Conservation (phyloP, 2,329 filamentous ascomycete species). For the Monosporascus sp. region DNA sequence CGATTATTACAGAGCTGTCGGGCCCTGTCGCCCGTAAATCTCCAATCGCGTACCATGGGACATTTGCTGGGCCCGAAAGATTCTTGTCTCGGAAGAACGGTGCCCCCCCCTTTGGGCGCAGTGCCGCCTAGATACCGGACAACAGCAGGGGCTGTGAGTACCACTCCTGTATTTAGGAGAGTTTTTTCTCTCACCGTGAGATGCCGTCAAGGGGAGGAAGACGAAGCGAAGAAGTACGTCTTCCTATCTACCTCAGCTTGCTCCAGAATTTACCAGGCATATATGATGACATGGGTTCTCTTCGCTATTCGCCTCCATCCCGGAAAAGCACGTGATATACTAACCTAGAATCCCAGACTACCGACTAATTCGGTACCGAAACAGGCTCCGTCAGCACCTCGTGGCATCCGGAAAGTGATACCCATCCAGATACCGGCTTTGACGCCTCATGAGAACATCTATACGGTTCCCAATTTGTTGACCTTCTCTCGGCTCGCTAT, state of each 20-base stretch:
- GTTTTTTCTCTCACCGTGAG: neutral
- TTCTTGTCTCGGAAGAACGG: neutral
- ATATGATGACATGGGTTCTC: neutral
- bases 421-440: constrained; percentile 25
- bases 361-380: neutral
- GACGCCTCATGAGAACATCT: constrained; percentile 77
- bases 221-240: neutral
- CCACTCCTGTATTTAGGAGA: neutral
- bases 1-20: too few species aligned
- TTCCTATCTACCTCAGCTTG: neutral
- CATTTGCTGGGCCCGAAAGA: too few species aligned
- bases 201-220: neutral
- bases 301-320: too few species aligned
- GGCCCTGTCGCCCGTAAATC: too few species aligned
- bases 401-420: constrained; percentile 22
- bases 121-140: neutral
- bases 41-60: too few species aligned
- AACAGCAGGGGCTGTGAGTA: neutral
- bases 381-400: neutral
- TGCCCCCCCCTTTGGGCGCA: neutral
- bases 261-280: neutral
- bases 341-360: neutral
- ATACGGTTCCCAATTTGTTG: constrained; percentile 90
- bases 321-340: too few species aligned
- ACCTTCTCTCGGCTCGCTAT: constrained; percentile 80